phyloP scores from a whole-genome alignment of 2,329 filamentous ascomycete genomes.

The Claviceps africana region DNA sequence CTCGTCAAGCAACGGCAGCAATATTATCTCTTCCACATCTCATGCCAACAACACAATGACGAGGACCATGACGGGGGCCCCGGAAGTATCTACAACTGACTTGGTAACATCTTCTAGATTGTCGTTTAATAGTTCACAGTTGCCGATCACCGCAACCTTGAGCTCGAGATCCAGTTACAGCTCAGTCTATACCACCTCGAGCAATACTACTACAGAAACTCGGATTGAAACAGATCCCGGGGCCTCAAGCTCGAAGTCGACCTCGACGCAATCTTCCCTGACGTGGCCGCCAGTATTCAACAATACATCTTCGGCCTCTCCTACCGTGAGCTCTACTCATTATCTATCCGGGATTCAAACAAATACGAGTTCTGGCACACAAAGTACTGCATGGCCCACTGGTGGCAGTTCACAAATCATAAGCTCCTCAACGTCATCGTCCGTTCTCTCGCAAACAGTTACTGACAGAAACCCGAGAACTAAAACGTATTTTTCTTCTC shows the following conservation, averaged over 20 bases:
- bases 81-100: not conserved
- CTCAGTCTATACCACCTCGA: not conserved
- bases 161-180: not conserved
- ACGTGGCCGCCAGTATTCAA: not conserved
- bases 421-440: not conserved
- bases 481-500: conserved; percentile 3
- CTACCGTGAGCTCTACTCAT: not conserved
- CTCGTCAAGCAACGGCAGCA: not conserved
- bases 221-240: not conserved
- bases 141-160: not conserved
- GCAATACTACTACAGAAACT: not conserved
- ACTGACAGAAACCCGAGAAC: conserved; percentile 2
- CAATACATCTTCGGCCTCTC: not conserved
- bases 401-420: not conserved
- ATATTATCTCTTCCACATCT: not conserved
- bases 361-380: not conserved
- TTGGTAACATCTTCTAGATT: not conserved
- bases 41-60: not conserved
- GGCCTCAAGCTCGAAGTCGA: not conserved
- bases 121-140: conserved; percentile 1
- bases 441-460: not conserved
- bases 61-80: not conserved
- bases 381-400: not conserved
- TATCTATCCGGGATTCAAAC: not conserved
- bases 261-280: not conserved